Conservation (phyloP, 2,329 filamentous ascomycete species). For the Myriosclerotinia curreyana region DNA sequence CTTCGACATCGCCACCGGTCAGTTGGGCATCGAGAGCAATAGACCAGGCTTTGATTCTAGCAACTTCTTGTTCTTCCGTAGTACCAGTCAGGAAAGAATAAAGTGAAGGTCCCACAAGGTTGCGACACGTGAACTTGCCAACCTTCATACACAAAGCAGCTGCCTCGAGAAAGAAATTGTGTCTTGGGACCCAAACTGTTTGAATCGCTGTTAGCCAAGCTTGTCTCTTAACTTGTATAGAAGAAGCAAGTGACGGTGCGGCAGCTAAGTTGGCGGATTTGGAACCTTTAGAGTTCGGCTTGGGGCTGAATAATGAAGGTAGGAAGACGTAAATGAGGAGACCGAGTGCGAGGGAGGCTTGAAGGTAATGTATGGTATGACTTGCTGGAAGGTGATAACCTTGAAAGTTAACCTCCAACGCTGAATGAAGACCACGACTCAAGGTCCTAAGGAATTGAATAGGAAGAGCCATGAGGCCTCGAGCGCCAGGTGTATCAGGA, state of each 20-base stretch:
- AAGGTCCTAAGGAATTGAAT: conserved; percentile 53
- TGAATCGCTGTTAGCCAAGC: conserved; percentile 94
- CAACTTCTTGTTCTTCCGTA: conserved; percentile 80
- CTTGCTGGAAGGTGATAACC: conserved; percentile 51
- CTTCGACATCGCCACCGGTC: conserved; percentile 83
- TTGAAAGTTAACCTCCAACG: conserved; percentile 48
- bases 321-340: conserved; percentile 54
- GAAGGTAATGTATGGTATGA: conserved; percentile 51
- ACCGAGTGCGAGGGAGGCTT: conserved; percentile 52
- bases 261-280: conserved; percentile 48
- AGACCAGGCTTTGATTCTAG: conserved; percentile 85
- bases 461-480: conserved; percentile 65
- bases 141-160: conserved; percentile 77
- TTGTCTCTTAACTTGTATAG: conserved; percentile 79
- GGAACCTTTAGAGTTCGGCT: conserved; percentile 50
- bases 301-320: conserved; percentile 49
- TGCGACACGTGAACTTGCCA: conserved; percentile 75
- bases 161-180: conserved; percentile 82
- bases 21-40: conserved; percentile 92
- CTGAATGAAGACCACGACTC: conserved; percentile 45
- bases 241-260: conserved; percentile 72
- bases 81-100: conserved; percentile 79
- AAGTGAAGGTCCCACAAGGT: conserved; percentile 69
- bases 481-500: conserved; percentile 60
- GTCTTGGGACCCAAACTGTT: conserved; percentile 84